Evolutionary conservation across 495 filamentous ascomycete genomes (phyloP).

Genomic region (Penicillium bialowiezense): DNA sequence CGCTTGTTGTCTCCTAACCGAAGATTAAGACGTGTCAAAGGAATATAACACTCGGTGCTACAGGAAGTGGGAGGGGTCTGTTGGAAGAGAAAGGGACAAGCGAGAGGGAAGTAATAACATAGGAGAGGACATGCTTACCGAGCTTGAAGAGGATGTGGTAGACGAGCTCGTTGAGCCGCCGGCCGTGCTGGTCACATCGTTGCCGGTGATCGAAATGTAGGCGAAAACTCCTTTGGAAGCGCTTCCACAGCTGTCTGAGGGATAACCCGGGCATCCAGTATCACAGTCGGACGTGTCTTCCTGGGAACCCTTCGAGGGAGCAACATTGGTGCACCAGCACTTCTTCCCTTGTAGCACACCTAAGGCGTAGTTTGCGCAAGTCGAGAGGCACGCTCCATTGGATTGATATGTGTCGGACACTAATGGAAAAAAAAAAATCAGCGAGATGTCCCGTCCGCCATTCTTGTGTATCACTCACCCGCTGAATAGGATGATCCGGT

Average conservation of each 20-base stretch:
- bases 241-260: constrained; percentile 62
- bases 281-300: constrained; percentile 46
- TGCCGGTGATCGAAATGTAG: constrained; percentile 44
- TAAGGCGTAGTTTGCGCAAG: constrained; percentile 64
- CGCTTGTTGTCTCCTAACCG: constrained; percentile 19
- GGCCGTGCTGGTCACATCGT: constrained; percentile 36
- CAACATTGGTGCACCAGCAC: constrained; percentile 78
- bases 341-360: constrained; percentile 59
- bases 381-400: constrained; percentile 56
- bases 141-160: neutral
- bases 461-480: constrained; percentile 26
- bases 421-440: constrained; percentile 24
- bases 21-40: constrained; percentile 19
- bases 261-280: constrained; percentile 64
- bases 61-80: neutral
- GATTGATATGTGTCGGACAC: constrained; percentile 61
- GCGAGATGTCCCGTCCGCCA: constrained; percentile 4
- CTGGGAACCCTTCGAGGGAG: constrained; percentile 47
- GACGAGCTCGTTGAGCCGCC: constrained; percentile 20
- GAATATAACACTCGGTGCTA: constrained; percentile 3
- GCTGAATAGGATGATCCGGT: constrained; percentile 36
- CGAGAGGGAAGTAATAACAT: neutral
- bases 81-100: neutral
- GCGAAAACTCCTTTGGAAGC: constrained; percentile 51
- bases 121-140: constrained; percentile 5